These are phyloP conservation scores for Fragaria iinumae DNA, from an alignment of 306 rosid genomes.

Conservation along the genomic window DNA sequence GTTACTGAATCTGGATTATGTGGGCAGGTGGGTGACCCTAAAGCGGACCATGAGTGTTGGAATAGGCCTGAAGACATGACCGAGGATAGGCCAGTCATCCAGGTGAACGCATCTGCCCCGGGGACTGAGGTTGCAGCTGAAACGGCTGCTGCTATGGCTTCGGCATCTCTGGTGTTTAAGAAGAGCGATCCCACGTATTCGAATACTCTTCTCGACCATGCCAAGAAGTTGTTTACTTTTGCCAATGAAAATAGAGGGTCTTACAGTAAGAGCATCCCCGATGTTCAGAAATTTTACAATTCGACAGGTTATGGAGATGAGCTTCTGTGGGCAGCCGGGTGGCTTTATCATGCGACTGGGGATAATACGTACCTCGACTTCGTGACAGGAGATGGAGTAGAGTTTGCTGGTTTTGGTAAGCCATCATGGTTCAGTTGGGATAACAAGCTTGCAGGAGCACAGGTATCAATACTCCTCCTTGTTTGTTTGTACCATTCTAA, in stretches of 20 bases:
- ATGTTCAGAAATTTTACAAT: conserved; percentile 65
- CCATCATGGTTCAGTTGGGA: conserved; percentile 99
- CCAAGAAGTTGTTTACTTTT: conserved; percentile 76
- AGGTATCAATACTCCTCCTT: conserved; percentile 33
- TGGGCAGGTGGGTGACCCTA: conserved; percentile 89
- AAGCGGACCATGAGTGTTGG: conserved; percentile 80
- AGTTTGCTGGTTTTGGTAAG: conserved; percentile 65
- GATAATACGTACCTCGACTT: conserved; percentile 64
- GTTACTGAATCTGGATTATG: conserved; percentile 20
- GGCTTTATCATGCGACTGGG: conserved; percentile 93
- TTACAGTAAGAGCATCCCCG: conserved; percentile 72
- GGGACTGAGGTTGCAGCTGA: conserved; percentile 95
- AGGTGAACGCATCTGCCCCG: conserved; percentile 66
- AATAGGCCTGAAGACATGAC: conserved; percentile 79
- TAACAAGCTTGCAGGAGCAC: conserved; percentile 93
- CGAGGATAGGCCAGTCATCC: conserved; percentile 63
- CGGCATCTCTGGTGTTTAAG: conserved; percentile 95
- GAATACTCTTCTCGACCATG: conserved; percentile 71
- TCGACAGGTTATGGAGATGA: conserved; percentile 94
- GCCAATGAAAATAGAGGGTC: conserved; percentile 56
- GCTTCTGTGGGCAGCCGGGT: conserved; percentile 96
- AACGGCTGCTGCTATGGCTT: conserved; percentile 96
- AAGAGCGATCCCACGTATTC: conserved; percentile 56
- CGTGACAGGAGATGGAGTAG: conserved; percentile 68
- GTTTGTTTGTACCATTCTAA: not conserved